A percentile compares a stretch with the other conserved stretches of the same genome.
These are phyloP conservation scores for Arachnopeziza araneosa DNA, from an alignment of 2,329 filamentous ascomycete species.

Conservation along the genomic window DNA sequence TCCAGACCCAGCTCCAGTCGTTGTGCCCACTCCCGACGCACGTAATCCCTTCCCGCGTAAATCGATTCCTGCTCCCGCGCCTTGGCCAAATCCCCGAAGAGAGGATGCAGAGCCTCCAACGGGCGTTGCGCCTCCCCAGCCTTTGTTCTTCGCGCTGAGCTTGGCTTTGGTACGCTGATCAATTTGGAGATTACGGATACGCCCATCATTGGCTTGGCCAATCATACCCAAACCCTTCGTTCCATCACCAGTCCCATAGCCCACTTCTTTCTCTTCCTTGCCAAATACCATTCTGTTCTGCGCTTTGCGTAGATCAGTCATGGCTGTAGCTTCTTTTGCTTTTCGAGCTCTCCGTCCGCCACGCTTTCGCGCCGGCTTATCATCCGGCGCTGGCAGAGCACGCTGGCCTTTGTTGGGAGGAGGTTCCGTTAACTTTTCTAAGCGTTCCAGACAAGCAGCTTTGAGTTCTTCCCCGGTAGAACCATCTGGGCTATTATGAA, in stretches of 20 bases:
- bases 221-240: constrained; percentile 95
- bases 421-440: constrained; percentile 90
- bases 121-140: constrained; percentile 73
- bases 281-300: constrained; percentile 96
- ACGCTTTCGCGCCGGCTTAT: constrained; percentile 89
- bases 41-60: constrained; percentile 70
- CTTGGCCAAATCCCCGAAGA: constrained; percentile 69
- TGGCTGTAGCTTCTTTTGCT: constrained; percentile 92
- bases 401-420: constrained; percentile 82
- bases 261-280: constrained; percentile 89
- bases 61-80: constrained; percentile 55
- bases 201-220: constrained; percentile 79
- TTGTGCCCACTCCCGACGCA: constrained; percentile 73
- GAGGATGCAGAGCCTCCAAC: constrained; percentile 69
- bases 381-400: constrained; percentile 86
- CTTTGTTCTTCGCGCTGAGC: constrained; percentile 89
- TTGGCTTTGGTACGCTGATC: constrained; percentile 92
- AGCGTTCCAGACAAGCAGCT: constrained; percentile 72
- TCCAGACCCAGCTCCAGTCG: constrained; percentile 57
- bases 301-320: constrained; percentile 93
- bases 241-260: constrained; percentile 79
- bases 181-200: constrained; percentile 81
- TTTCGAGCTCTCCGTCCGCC: constrained; percentile 86
- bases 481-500: constrained; percentile 76
- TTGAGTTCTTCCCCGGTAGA: constrained; percentile 77